phyloP scores from a whole-genome alignment of 345 rosid species.

The Geranium brycei region DNA sequence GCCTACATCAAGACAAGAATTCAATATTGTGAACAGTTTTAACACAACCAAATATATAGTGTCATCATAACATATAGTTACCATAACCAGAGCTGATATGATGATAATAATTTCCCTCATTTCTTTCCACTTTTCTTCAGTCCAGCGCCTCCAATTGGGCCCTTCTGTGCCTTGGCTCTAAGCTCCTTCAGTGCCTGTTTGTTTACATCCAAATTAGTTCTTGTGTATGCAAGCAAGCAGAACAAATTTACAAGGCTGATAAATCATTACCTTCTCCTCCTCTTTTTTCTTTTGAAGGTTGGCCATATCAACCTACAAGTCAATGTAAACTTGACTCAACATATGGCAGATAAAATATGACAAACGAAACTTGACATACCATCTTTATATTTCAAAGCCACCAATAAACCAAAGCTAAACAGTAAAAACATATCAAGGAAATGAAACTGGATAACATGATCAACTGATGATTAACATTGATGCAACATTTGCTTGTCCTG shows the following conservation, averaged over 20 bases:
- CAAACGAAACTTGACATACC: no score
- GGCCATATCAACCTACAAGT: slow-evolving; percentile 38
- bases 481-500: no score
- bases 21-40: no score
- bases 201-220: background rate
- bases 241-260: background rate
- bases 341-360: background rate
- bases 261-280: slow-evolving; percentile 44
- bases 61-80: no score
- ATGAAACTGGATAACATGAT: no score
- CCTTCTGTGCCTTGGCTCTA: slow-evolving; percentile 81
- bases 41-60: no score
- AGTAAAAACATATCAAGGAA: no score
- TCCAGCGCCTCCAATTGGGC: slow-evolving; percentile 71
- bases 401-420: no score
- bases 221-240: background rate
- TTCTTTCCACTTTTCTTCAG: slow-evolving; percentile 95
- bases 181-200: slow-evolving; percentile 76
- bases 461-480: no score
- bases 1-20: no score
- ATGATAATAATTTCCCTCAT: slow-evolving; percentile 17
- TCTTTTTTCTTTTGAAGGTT: slow-evolving; percentile 69
- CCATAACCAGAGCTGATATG: background rate
- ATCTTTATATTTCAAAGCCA: background rate
- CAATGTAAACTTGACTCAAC: background rate